These are phyloP conservation scores for Cyclospora cayetanensis DNA, from an alignment of 169 alveolate species.

Conservation along the genomic window DNA sequence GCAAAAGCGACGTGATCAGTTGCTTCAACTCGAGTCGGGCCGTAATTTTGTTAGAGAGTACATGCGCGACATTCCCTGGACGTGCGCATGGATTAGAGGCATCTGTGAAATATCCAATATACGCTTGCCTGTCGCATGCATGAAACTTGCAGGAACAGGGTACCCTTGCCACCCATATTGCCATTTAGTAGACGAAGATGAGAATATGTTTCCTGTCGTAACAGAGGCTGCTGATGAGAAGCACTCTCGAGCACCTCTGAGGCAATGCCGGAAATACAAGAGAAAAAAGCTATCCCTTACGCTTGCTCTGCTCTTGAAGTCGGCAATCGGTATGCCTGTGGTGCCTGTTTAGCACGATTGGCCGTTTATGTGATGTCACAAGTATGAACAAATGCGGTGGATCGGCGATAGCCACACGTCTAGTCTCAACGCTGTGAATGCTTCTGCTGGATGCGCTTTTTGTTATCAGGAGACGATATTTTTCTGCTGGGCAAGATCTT, in stretches of 20 bases:
- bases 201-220: not conserved
- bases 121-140: too few relatives aligned
- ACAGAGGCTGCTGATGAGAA: conserved; percentile 16
- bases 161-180: conserved; percentile 64
- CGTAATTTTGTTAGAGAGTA: too few relatives aligned
- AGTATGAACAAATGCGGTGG: too few relatives aligned
- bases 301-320: conserved; percentile 31
- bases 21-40: too few relatives aligned
- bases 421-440: not conserved
- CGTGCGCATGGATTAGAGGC: too few relatives aligned
- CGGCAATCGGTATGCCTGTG: conserved; percentile 39
- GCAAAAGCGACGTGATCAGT: too few relatives aligned
- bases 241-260: not conserved
- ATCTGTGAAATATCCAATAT: too few relatives aligned
- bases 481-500: conserved; percentile 57
- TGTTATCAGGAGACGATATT: conserved; percentile 51
- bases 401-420: too few relatives aligned
- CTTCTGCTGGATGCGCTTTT: not conserved
- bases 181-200: conserved; percentile 61
- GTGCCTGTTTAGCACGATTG: too few relatives aligned
- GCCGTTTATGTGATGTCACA: too few relatives aligned
- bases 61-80: too few relatives aligned
- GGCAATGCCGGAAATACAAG: conserved; percentile 48
- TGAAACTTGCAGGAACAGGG: conserved; percentile 64
- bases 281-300: conserved; percentile 53